Base-by-base conservation (phyloP, 306 rosid species). In the Oxytropis ochrocephala region DNA sequence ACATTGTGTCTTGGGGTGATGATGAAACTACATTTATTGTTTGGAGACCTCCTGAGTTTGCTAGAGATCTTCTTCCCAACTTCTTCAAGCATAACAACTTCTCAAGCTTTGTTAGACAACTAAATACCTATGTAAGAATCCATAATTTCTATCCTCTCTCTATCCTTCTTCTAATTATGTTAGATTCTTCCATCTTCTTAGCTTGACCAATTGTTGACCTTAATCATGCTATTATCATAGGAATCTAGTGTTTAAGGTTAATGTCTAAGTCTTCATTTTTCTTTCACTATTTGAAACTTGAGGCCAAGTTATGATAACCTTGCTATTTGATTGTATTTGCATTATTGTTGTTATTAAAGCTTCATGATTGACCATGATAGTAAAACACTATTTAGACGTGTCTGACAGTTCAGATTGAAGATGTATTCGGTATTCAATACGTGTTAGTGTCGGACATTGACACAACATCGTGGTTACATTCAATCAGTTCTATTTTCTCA, bases 1-100 rank as follows among this genome's bases (percentile, higher is more conserved):
- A 87, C 84, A 80, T 90, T 68, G 96, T 90, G 35, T 90, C 88
- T 64, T 90, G 96, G 96, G 83, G 88, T 43, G 85, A 86, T 65
- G 85, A 88, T 69, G 65, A 78, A 35, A 60, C 91, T 11, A 82
- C 91, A 7, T 90, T 90, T 51, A 79, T 87, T 33, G 96, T 90
- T 16, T 87, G 96, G 85, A 87, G 87, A 11, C 93, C 96, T 6
- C 81, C 94, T 14, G 94, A 87, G 76, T 90, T 90, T 48, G 86
- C 96, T 13, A 82, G 84, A 64, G 86, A 90, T 55, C 88, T 90
- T 59, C 96, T 89, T 62, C 96, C 96, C 1, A 89, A 85, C 73
- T 89, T 83, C 69, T 89, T 89, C 91, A 89, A 89, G 58, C 96
- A 89, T 84, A 89, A 89, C 87, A 89, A 89, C 77, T 89, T 89